phyloP scores from a whole-genome alignment of 1,284 basidiomycete species.

The Termitomyces sp. region DNA sequence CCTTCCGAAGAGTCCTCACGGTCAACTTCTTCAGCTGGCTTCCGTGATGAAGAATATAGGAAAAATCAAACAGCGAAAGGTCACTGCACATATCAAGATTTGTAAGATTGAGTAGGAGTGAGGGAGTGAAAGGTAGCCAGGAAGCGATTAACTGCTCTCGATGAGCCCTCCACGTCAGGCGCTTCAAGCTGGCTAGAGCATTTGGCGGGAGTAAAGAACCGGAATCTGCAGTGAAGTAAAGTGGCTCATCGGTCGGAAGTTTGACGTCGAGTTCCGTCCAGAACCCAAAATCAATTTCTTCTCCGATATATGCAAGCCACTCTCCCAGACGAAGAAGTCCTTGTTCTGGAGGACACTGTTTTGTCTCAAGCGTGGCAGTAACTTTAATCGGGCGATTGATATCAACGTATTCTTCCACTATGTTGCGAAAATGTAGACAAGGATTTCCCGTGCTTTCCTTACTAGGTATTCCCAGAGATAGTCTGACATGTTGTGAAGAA shows the following conservation, averaged over 20 bases:
- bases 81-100: constrained; percentile 1
- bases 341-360: neutral
- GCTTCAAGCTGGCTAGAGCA: neutral
- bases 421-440: neutral
- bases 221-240: neutral
- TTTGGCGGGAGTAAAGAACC: neutral
- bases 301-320: constrained; percentile 2
- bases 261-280: constrained; percentile 2
- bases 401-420: constrained; percentile 1
- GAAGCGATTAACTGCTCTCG: constrained; percentile 4
- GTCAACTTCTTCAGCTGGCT: neutral
- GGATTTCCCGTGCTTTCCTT: neutral
- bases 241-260: neutral
- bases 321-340: constrained; percentile 5
- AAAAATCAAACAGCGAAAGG: neutral
- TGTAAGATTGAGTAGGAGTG: neutral
- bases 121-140: constrained; percentile 5
- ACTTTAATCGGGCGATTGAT: neutral
- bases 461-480: neutral
- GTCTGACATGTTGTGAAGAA: neutral
- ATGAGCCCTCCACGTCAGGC: constrained; percentile 3
- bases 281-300: constrained; percentile 2
- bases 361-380: constrained; percentile 1
- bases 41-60: neutral
- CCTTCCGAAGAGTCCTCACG: neutral